Conservation (phyloP, 306 rosid species). For the Myrica gale region DNA sequence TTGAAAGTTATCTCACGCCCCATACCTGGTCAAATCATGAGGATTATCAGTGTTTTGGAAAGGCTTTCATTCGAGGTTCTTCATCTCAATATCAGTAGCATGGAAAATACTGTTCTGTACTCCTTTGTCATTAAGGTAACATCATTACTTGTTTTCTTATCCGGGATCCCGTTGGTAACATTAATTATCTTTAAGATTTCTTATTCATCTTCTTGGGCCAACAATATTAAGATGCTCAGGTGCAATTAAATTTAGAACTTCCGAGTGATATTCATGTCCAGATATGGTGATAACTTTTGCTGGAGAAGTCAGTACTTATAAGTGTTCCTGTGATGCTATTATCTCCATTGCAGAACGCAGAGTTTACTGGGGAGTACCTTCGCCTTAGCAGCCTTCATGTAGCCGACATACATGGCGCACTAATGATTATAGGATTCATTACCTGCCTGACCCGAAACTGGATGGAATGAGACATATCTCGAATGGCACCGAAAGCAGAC, state of each 20-base stretch:
- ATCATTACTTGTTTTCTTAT: neutral
- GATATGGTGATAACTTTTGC: neutral
- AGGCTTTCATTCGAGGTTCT: slow-evolving; percentile 77
- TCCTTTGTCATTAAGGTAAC: slow-evolving; percentile 83
- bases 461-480: no score
- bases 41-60: slow-evolving; percentile 67
- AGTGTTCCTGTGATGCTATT: neutral
- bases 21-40: slow-evolving; percentile 61
- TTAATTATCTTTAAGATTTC: neutral
- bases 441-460: no score
- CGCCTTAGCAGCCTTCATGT: no score
- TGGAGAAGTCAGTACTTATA: neutral
- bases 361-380: neutral
- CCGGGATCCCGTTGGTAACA: neutral
- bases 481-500: no score
- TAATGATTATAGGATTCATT: no score
- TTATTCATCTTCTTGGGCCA: neutral
- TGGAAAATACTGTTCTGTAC: slow-evolving; percentile 82
- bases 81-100: slow-evolving; percentile 85
- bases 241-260: neutral
- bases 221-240: neutral
- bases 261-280: neutral
- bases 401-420: no score
- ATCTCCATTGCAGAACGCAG: neutral
- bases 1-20: slow-evolving; percentile 62